Evolutionary conservation across 1,284 basidiomycete genomes (phyloP), one percentile per base, ranked within the genome.

Genomic region (Boletus nobilissimus): DNA sequence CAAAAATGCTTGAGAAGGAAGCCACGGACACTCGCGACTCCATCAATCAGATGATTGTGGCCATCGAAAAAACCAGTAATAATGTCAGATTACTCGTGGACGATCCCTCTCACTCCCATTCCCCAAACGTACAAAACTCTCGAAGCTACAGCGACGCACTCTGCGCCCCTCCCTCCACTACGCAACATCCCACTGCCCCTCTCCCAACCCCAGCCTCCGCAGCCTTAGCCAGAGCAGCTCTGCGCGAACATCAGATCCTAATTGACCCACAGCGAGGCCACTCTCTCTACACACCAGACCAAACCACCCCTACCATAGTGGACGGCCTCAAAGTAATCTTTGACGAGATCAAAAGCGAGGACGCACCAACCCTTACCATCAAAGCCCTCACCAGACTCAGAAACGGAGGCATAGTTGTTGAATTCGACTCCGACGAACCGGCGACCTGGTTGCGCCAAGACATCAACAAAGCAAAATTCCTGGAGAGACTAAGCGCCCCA

Each of bases 311-410:
- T 24, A 26, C 7, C 8, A 54, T 73, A 1, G 64, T 34, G 0
- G 24, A 57, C 3, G 29, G 22, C 2, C 32, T 67, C 16, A 54
- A 66, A n/a, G 4, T 1, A 0, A 34, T 57, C 22, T 10, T 73
- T 1, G 19, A 72, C 3, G 8, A 39, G 0, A 57, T 43, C 5
- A 36, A 40, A 5, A 3, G 43, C 5, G 10, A 40, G 0, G 3
- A 19, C 8, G 19, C 22, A 26, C 64, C 40, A 7, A 2, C 9
- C 39, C 39, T 46, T 3, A 26, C 7, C 40, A 67, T 67, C 40
- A 43, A 46, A 29, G 65, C 72, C 64, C 14, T 73, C 22, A 34
- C 10, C 1, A 3, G 11, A 9, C 48, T 73, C 9, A 54, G 34
- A 19, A 67, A 66, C 6, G 32, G 72, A 3, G 24, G 48, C 0